phyloP scores from a whole-genome alignment of 176 grass and related monocot genomes.

The Oryza australiensis region DNA sequence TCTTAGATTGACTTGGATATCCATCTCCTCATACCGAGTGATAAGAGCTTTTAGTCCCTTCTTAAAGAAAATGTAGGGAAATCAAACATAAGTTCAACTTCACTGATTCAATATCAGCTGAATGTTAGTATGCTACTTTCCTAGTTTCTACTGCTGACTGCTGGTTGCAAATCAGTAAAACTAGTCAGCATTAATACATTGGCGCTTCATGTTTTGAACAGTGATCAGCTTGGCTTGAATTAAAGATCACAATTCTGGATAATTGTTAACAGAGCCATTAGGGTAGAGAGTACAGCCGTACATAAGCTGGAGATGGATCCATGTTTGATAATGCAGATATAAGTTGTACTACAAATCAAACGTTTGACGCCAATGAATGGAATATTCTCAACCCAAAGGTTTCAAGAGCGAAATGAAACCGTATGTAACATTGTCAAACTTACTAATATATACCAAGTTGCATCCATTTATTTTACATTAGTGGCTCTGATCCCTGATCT shows the following conservation, averaged over 20 bases:
- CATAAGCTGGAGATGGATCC: not conserved
- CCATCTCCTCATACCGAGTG: not conserved
- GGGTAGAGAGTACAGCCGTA: not conserved
- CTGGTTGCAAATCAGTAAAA: not conserved
- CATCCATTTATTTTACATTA: not conserved
- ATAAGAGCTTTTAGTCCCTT: not conserved
- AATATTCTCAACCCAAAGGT: not conserved
- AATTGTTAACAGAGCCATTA: not conserved
- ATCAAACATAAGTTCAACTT: not conserved
- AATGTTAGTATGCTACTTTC: not conserved
- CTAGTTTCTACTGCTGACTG: not conserved
- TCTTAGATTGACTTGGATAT: not conserved
- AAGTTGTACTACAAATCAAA: slow-evolving; percentile 3
- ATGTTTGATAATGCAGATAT: not conserved
- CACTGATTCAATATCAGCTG: not conserved
- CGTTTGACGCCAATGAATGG: not conserved
- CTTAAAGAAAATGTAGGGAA: not conserved
- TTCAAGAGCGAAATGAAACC: not conserved
- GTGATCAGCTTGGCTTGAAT: not conserved
- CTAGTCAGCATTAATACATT: not conserved
- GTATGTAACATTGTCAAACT: not conserved
- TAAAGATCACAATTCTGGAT: not conserved
- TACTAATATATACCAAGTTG: not conserved
- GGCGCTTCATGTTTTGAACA: not conserved
- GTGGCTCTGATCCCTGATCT: not conserved